Evolutionary conservation across 1,284 basidiomycete genomes (phyloP), one percentile per base, ranked within the genome.

Genomic region (Meira miltonrushii): DNA sequence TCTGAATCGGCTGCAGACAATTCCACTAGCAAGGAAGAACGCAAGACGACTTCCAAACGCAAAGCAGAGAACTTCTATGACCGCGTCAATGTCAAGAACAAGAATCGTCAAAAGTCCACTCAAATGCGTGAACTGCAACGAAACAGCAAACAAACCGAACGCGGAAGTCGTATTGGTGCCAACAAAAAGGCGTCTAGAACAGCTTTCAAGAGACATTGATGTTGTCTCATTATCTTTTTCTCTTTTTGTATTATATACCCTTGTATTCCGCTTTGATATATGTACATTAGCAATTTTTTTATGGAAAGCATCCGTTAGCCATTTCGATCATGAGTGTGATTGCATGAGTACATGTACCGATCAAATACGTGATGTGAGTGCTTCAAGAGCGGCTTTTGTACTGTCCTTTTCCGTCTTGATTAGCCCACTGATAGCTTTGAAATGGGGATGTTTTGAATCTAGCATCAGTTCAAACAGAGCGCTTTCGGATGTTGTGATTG

Each of bases 51-150:
- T 23, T 65, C 57, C 59, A 77, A 78, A 88, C 87, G 86, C 81
- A 93, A 91, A 80, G 86, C 90, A 15, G 84, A 84, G 60, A 97
- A 97, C 81, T 98, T 92, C 82, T 96, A 91, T 81, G 77, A 76
- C 13, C 65, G 74, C 55, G 78, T 77, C 59, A 79, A 79, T 59
- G 75, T 78, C 61, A 78, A 78, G 73, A 77, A 77, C 71, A 72
- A 74, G 68, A 77, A 74, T 58, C 64, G 74, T 39, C 54, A 58
- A 43, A 66, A 65, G 23, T 39, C 55, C n/a, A 46, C 25, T 19
- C 61, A 62, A 15, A 64, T 65, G 59, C 50, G 37, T 17, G 60
- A 61, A 44, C 54, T 60, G 49, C 60, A 60, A 39, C 12, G 38
- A 5, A 40, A 21, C 21, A 56, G 21, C 10, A 56, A 56, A 38